These are phyloP conservation scores for Phytophthora pseudosyringae DNA, from an alignment of 352 stramenopile genomes.

Conservation along the genomic window DNA sequence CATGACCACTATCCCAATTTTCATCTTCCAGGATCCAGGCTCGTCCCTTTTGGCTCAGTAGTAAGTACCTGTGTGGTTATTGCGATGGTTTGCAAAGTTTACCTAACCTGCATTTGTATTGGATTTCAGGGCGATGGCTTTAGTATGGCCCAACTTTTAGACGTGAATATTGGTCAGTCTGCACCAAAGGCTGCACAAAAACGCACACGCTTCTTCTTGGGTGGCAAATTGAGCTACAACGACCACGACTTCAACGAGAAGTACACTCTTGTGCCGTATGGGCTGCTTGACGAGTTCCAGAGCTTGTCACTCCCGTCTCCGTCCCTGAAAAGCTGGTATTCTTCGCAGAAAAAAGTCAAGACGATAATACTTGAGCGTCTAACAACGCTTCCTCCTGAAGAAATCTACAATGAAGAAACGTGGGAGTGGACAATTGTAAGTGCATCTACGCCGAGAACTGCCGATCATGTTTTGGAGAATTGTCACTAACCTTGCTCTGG, in stretches of 20 bases:
- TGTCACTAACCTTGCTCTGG: slow-evolving; percentile 6
- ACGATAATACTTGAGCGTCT: slow-evolving; percentile 48
- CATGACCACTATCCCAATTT: slow-evolving; percentile 72
- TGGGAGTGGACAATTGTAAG: slow-evolving; percentile 94
- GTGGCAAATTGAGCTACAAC: slow-evolving; percentile 78
- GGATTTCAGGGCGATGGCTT: slow-evolving; percentile 49
- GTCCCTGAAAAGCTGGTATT: slow-evolving; percentile 58
- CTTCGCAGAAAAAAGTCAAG: slow-evolving; percentile 41
- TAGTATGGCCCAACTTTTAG: slow-evolving; percentile 51
- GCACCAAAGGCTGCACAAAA: slow-evolving; percentile 1
- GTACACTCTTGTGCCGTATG: slow-evolving; percentile 60
- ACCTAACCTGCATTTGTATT: slow-evolving; percentile 1
- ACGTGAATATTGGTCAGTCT: slow-evolving; percentile 40
- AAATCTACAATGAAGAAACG: slow-evolving; percentile 88
- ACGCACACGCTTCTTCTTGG: slow-evolving; percentile 74
- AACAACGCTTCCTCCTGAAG: slow-evolving; percentile 49
- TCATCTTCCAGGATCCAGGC: slow-evolving; percentile 59
- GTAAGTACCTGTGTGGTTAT: slow-evolving; percentile 25
- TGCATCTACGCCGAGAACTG: neutral
- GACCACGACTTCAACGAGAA: slow-evolving; percentile 58
- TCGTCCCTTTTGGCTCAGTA: slow-evolving; percentile 45
- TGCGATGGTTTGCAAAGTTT: neutral
- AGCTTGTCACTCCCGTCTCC: slow-evolving; percentile 13
- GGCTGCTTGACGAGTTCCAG: slow-evolving; percentile 65
- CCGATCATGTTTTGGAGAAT: neutral